phyloP scores from a whole-genome alignment of 441 rosid genomes.

The Brassica balearica region DNA sequence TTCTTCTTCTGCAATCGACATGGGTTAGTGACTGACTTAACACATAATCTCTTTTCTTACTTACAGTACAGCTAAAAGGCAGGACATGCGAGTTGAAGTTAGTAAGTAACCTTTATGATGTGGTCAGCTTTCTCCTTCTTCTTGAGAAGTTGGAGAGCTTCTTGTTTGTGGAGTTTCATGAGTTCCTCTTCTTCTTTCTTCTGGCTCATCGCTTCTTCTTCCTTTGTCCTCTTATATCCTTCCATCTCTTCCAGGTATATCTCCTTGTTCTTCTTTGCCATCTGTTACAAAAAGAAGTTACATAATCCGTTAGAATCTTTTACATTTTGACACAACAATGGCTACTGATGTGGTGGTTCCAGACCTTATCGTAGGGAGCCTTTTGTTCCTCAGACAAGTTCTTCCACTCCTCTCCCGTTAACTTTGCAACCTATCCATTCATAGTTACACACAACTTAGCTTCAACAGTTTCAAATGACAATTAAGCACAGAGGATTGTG shows the following conservation, averaged over 20 bases:
- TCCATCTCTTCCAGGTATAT: conserved; percentile 39
- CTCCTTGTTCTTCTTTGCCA: conserved; percentile 76
- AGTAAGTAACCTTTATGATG: conserved; percentile 55
- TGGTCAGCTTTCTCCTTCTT: conserved; percentile 87
- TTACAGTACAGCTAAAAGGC: not conserved
- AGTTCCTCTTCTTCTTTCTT: conserved; percentile 72
- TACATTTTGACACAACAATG: not conserved
- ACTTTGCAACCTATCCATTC: conserved; percentile 56
- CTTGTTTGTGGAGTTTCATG: conserved; percentile 45
- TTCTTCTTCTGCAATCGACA: conserved; percentile 47
- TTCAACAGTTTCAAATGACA: not conserved
- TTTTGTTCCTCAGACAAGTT: conserved; percentile 64
- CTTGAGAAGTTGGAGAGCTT: too few relatives aligned
- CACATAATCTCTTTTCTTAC: not conserved
- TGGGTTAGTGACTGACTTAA: not conserved
- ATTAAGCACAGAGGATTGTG: not conserved
- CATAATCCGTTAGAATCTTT: not conserved
- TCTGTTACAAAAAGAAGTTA: conserved; percentile 40
- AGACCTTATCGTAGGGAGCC: conserved; percentile 69
- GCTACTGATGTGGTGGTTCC: not conserved
- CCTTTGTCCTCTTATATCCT: conserved; percentile 45
- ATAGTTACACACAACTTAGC: conserved; percentile 18
- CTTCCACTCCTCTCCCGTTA: conserved; percentile 83
- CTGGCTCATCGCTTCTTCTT: conserved; percentile 59
- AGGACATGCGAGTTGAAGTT: not conserved